These are phyloP conservation scores for Dactylellina drechsleri DNA, from an alignment of 2,329 filamentous ascomycete genomes.

Conservation along the genomic window DNA sequence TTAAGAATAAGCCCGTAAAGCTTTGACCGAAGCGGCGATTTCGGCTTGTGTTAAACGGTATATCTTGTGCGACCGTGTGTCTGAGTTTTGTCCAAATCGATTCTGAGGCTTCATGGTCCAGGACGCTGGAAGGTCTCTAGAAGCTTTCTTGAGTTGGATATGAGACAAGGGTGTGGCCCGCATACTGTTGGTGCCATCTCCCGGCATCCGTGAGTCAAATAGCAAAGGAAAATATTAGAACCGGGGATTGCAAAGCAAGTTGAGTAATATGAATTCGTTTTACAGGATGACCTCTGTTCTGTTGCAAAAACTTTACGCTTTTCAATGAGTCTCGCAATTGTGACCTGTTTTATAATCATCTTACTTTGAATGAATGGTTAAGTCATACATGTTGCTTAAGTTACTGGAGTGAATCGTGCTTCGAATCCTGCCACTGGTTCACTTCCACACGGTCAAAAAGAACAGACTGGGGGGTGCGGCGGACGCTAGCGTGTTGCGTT, in stretches of 20 bases:
- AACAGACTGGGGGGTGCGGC: conserved; percentile 33
- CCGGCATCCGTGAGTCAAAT: conserved; percentile 25
- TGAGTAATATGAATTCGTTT: too few relatives aligned
- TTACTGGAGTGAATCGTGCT: too few relatives aligned
- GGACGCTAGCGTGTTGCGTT: conserved; percentile 51
- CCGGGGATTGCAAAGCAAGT: not conserved
- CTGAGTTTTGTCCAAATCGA: conserved; percentile 14
- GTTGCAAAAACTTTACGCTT: not conserved
- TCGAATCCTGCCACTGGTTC: too few relatives aligned
- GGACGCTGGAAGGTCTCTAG: conserved; percentile 51
- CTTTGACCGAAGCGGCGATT: conserved; percentile 29
- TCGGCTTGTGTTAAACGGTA: conserved; percentile 42
- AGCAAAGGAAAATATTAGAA: conserved; percentile 8
- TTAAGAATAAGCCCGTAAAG: conserved; percentile 20
- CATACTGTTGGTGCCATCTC: conserved; percentile 20
- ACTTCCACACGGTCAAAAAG: not conserved
- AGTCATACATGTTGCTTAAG: too few relatives aligned
- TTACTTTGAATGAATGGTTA: not conserved
- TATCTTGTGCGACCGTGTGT: conserved; percentile 44
- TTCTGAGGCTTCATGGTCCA: conserved; percentile 16
- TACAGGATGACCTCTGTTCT: too few relatives aligned
- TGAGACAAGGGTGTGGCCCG: conserved; percentile 30
- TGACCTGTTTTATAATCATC: conserved; percentile 27
- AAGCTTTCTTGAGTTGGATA: conserved; percentile 51
- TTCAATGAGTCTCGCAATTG: conserved; percentile 24